Base-by-base conservation (phyloP, 306 rosid species). In the Fragaria iinumae region DNA sequence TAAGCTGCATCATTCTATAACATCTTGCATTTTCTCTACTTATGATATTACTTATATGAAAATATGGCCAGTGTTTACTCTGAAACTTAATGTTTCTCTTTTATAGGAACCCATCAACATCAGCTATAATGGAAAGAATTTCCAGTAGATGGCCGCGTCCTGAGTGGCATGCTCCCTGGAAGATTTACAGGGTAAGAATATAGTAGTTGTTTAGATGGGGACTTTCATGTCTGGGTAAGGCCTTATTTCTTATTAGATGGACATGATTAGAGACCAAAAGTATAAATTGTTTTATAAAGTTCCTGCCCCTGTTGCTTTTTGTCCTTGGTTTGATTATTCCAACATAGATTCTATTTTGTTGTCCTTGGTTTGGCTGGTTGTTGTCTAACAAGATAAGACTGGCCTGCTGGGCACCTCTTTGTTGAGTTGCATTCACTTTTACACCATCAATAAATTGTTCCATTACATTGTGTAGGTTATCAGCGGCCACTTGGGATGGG, bases 101-200 rank as follows among this genome's bases (percentile, higher is more conserved):
- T 68, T 75, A 47, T 83, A 94, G 97, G 88, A 79, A 79, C 72
- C 85, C 87, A 11, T 93, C 97, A 0, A 95, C 99, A 48, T 83
- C 99, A 59, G 99, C 97, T 81, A 50, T 95, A 83, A 92, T 95
- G 90, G 99, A 95, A 84, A 92, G 99, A 86, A 90, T 92, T 72
- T 93, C 99, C 66, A 92, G 97, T 81, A 95, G 84, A 91, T 95
- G 99, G 99, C 99, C 99, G 52, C 97, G 99, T 55, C 99, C 99
- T 38, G 83, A 79, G 63, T 95, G 99, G 99, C 99, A 86, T 87
- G 90, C 97, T 1, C 99, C 99, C 20, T 92, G 99, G 99, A 95
- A 85, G 86, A 90, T 91, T 83, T 95, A 95, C 83, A 86, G 99
- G 89, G 99, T 95, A 67, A 84, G 87, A 13, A 52, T 77, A 32